Evolutionary conservation across 2,329 filamentous ascomycete genomes (phyloP).

Genomic region (Paraphoma sp.): DNA sequence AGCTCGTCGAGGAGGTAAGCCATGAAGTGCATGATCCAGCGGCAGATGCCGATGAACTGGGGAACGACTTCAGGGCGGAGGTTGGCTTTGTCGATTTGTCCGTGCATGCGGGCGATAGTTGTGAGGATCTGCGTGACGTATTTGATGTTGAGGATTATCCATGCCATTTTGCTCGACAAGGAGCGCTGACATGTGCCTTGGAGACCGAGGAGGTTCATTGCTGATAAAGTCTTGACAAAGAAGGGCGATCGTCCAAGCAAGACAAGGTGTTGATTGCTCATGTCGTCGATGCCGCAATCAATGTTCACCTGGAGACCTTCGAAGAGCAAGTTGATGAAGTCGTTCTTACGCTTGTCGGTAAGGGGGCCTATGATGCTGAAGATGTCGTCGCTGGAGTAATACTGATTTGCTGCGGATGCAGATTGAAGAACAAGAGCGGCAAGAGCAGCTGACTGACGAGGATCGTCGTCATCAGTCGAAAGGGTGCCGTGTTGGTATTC

Average conservation of each 20-base stretch:
- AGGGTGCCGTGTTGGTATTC: constrained; percentile 48
- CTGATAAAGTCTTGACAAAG: constrained; percentile 77
- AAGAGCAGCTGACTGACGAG: constrained; percentile 47
- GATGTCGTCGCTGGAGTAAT: constrained; percentile 57
- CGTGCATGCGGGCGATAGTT: constrained; percentile 56
- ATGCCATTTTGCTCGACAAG: constrained; percentile 76
- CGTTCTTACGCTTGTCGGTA: constrained; percentile 32
- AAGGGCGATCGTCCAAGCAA: constrained; percentile 63
- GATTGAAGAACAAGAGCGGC: constrained; percentile 52
- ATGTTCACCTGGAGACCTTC: constrained; percentile 61
- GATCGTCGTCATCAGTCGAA: constrained; percentile 36
- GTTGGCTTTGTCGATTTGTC: constrained; percentile 57
- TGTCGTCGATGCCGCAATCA: constrained; percentile 81
- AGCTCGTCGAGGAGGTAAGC: constrained; percentile 63
- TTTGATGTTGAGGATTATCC: constrained; percentile 75
- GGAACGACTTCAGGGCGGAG: constrained; percentile 45
- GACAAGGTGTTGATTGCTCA: constrained; percentile 55
- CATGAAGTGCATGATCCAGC: constrained; percentile 76
- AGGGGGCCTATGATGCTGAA: constrained; percentile 49
- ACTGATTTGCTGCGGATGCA: constrained; percentile 52
- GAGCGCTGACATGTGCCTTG: constrained; percentile 52
- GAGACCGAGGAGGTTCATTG: constrained; percentile 77
- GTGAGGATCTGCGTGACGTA: constrained; percentile 69
- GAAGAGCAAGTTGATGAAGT: constrained; percentile 70
- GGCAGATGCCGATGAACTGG: constrained; percentile 69